phyloP scores from a whole-genome alignment of 257 asterid species.

The Ophiorrhiza pumila region DNA sequence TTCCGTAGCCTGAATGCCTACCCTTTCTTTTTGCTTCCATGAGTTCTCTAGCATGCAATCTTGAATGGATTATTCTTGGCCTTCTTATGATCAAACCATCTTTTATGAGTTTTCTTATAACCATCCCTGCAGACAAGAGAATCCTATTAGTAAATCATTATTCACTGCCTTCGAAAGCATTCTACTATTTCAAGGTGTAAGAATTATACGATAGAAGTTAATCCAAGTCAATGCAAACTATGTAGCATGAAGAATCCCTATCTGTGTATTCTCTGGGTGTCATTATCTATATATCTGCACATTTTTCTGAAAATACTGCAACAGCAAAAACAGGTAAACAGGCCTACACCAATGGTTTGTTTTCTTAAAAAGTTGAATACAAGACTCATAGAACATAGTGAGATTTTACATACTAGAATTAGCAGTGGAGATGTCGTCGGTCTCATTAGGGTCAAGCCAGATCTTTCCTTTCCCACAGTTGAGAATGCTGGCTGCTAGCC shows the following conservation, averaged over 20 bases:
- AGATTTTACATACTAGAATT: constrained; percentile 52
- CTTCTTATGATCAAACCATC: constrained; percentile 80
- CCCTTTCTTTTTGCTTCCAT: constrained; percentile 89
- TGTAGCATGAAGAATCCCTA: neutral
- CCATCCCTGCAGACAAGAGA: constrained; percentile 46
- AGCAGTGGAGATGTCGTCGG: constrained; percentile 68
- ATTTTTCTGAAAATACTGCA: neutral
- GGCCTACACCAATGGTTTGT: neutral
- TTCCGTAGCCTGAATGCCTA: constrained; percentile 92
- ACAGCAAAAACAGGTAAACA: neutral
- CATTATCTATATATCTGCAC: neutral
- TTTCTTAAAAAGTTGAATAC: neutral
- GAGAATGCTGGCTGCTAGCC: constrained; percentile 74
- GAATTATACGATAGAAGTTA: neutral
- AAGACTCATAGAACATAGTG: neutral
- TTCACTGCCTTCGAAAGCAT: neutral
- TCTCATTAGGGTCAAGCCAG: constrained; percentile 77
- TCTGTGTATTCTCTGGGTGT: neutral
- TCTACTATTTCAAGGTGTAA: neutral
- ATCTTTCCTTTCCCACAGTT: constrained; percentile 82
- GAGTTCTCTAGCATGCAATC: constrained; percentile 73
- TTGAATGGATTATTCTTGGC: constrained; percentile 78
- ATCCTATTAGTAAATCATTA: neutral
- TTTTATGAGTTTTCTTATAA: constrained; percentile 66
- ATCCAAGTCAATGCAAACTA: neutral